phyloP scores from a whole-genome alignment of 228 moss, liverwort and hornwort species.

The Sphagnum magellanicum region DNA sequence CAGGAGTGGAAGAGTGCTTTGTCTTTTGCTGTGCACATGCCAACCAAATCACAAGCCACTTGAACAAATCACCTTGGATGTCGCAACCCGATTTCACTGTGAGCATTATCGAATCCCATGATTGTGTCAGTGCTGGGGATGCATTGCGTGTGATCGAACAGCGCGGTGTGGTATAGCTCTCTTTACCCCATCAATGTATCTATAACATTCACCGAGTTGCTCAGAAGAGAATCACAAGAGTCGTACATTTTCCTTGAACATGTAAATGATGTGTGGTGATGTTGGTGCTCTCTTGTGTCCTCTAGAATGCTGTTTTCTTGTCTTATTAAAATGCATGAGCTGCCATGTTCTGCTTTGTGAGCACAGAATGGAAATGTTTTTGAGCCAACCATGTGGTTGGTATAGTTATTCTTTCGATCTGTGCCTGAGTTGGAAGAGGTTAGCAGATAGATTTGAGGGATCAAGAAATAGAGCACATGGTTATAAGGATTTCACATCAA shows the following conservation, averaged over 20 bases:
- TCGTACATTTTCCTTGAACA: too few species aligned
- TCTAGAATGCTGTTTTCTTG: too few species aligned
- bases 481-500: too few species aligned
- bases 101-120: slow-evolving; percentile 76
- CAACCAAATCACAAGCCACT: slow-evolving; percentile 72
- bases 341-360: background rate
- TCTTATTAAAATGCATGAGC: too few species aligned
- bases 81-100: slow-evolving; percentile 75
- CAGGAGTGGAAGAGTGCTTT: slow-evolving; percentile 91
- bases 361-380: background rate
- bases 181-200: background rate
- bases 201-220: background rate
- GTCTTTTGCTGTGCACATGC: slow-evolving; percentile 96
- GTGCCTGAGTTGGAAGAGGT: too few species aligned
- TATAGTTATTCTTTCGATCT: too few species aligned
- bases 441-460: too few species aligned
- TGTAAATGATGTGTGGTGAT: too few species aligned
- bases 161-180: slow-evolving; percentile 69
- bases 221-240: too few species aligned
- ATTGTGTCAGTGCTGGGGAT: slow-evolving; percentile 99
- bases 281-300: too few species aligned
- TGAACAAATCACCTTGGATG: slow-evolving; percentile 69
- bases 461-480: too few species aligned
- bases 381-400: too few species aligned
- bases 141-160: slow-evolving; percentile 89